phyloP scores from a whole-genome alignment of 2,329 filamentous ascomycete genomes.

The Stemphylium beticola region DNA sequence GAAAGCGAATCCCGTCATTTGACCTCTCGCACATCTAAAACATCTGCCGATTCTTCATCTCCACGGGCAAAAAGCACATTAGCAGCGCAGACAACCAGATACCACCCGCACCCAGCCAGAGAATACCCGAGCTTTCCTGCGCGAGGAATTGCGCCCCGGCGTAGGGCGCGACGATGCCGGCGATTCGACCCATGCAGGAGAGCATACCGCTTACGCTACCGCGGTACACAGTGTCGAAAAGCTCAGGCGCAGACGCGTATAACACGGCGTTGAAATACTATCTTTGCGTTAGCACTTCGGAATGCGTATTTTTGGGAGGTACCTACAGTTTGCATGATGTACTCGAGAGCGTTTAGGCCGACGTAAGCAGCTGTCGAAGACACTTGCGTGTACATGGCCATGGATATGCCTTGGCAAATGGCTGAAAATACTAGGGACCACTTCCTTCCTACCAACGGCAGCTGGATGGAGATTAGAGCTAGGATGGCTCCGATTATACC shows the following conservation, averaged over 20 bases:
- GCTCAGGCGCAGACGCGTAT: slow-evolving; percentile 38
- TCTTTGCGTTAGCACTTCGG: not conserved
- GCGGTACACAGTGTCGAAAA: slow-evolving; percentile 39
- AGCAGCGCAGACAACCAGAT: slow-evolving; percentile 38
- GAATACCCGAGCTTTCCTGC: slow-evolving; percentile 31
- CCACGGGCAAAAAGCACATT: slow-evolving; percentile 39
- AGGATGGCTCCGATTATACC: slow-evolving; percentile 35
- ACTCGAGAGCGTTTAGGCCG: slow-evolving; percentile 38
- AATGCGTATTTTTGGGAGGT: accelerated
- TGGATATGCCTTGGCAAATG: slow-evolving; percentile 34
- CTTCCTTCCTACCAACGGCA: slow-evolving; percentile 37
- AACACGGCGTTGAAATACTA: slow-evolving; percentile 41
- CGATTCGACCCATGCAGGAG: slow-evolving; percentile 35
- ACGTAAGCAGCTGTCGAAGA: slow-evolving; percentile 33
- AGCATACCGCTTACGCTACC: slow-evolving; percentile 41
- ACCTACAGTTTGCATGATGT: slow-evolving; percentile 42
- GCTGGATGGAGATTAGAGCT: slow-evolving; percentile 32
- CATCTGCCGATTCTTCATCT: slow-evolving; percentile 42
- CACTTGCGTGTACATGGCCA: slow-evolving; percentile 43
- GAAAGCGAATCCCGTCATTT: too few relatives aligned
- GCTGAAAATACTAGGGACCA: slow-evolving; percentile 40
- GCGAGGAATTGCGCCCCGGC: slow-evolving; percentile 34
- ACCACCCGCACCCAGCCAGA: slow-evolving; percentile 39
- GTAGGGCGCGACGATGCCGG: slow-evolving; percentile 38
- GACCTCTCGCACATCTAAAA: slow-evolving; percentile 16